A percentile compares a stretch with the other conserved stretches of the same genome.
Conservation (phyloP, 2,329 filamentous ascomycete genomes). For the Colletotrichum sp. region DNA sequence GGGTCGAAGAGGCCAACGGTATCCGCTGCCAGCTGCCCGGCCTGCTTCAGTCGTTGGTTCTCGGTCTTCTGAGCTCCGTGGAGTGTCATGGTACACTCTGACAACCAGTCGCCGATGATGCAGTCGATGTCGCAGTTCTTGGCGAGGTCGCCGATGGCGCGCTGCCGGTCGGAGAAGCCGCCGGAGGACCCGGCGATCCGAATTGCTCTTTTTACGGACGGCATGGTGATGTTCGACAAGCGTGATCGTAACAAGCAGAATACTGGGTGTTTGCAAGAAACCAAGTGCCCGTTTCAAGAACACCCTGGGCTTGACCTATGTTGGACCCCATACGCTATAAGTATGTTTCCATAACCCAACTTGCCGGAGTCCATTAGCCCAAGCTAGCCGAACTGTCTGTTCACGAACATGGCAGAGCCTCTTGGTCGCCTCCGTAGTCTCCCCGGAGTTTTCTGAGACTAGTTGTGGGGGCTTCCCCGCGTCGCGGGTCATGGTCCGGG, state of each 20-base stretch:
- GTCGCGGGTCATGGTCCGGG: background rate
- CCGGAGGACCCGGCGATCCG: constrained; percentile 38
- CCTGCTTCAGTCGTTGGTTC: constrained; percentile 25
- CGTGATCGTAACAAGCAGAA: background rate
- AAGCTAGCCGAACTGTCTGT: background rate
- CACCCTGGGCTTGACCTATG: background rate
- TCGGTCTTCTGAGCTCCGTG: constrained; percentile 24
- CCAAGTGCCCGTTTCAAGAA: background rate
- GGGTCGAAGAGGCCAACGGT: constrained; percentile 28
- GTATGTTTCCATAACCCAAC: background rate
- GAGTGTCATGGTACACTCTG: constrained; percentile 35
- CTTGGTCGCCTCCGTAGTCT: background rate
- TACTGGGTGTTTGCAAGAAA: background rate
- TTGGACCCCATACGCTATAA: background rate
- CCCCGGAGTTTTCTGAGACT: background rate
- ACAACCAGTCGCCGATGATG: constrained; percentile 35
- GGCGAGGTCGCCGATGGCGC: constrained; percentile 44
- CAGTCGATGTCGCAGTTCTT: constrained; percentile 37
- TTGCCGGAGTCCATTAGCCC: background rate
- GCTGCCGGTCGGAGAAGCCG: constrained; percentile 47
- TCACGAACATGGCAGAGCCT: background rate
- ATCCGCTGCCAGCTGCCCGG: constrained; percentile 23
- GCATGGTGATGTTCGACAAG: constrained; percentile 11
- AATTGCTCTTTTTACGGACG: constrained; percentile 36
- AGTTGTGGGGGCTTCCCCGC: background rate